phyloP scores from a whole-genome alignment of 768 basidiomycete genomes.

The Leucocoprinus sp. region DNA sequence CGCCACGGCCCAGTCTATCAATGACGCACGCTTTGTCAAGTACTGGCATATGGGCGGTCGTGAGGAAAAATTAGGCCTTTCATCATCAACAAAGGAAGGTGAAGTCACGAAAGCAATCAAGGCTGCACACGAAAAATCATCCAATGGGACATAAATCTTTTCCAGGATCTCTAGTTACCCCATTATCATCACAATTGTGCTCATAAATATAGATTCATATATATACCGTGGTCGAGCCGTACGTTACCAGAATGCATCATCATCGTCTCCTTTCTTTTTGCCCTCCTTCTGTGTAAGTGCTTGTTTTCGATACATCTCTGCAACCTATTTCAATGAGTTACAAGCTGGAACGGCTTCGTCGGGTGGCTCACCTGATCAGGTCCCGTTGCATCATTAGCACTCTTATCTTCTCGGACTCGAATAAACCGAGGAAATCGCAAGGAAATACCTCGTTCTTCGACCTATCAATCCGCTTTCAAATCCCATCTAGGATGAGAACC shows the following conservation, averaged over 20 bases:
- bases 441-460: conserved; percentile 88
- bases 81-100: conserved; percentile 24
- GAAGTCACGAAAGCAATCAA: conserved; percentile 44
- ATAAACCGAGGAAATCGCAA: conserved; percentile 95
- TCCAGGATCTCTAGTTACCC: conserved; percentile 16
- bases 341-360: not conserved
- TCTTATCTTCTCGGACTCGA: conserved; percentile 87
- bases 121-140: conserved; percentile 32
- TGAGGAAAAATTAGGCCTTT: conserved; percentile 53
- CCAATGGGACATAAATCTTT: conserved; percentile 24
- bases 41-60: conserved; percentile 90
- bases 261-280: conserved; percentile 63
- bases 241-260: conserved; percentile 72
- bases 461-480: conserved; percentile 29
- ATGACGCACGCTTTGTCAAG: conserved; percentile 78
- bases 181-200: conserved; percentile 3
- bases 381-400: conserved; percentile 84
- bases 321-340: conserved; percentile 47
- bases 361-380: conserved; percentile 72
- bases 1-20: conserved; percentile 73
- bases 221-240: conserved; percentile 16
- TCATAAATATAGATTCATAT: conserved; percentile 18
- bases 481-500: not conserved
- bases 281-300: conserved; percentile 69
- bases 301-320: conserved; percentile 91